Percentiles rank a stretch among this genome's conserved stretches.
These are phyloP conservation scores for Gnomoniopsis smithogilvyi DNA, from an alignment of 2,329 filamentous ascomycete species.

Conservation along the genomic window DNA sequence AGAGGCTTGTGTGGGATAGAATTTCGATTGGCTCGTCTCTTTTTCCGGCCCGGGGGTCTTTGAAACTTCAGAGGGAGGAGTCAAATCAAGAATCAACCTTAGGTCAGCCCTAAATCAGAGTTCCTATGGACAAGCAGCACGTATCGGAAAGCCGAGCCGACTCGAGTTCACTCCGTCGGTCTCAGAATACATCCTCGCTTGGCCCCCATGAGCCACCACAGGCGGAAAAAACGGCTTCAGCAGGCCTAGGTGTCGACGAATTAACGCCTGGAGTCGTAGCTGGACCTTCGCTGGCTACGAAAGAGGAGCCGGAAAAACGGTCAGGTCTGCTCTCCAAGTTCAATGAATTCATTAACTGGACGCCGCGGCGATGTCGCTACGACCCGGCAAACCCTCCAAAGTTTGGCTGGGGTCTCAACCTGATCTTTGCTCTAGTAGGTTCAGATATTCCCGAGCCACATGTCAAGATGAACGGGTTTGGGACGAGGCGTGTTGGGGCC, in stretches of 20 bases:
- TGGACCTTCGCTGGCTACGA: too few species aligned
- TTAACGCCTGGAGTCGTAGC: neutral
- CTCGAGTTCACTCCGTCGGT: neutral
- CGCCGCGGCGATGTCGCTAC: conserved; percentile 66
- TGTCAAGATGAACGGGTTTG: too few species aligned
- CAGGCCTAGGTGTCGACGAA: neutral
- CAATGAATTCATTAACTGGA: conserved; percentile 45
- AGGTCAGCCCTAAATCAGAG: neutral
- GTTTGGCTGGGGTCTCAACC: conserved; percentile 66
- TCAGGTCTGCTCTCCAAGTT: neutral
- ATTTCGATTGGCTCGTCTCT: too few species aligned
- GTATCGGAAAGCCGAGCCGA: neutral
- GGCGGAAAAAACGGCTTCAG: neutral
- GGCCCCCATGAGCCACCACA: neutral
- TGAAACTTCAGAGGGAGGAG: neutral
- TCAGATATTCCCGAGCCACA: neutral
- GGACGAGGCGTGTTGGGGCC: neutral
- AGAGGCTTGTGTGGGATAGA: too few species aligned
- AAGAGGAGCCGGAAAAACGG: conserved; percentile 10
- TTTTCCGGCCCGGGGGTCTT: too few species aligned
- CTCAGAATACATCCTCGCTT: neutral
- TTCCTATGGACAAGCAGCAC: neutral
- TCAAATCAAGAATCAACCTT: neutral
- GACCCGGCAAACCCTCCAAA: conserved; percentile 61
- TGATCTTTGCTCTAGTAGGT: conserved; percentile 64